phyloP scores from a whole-genome alignment of 345 rosid genomes.

The Erysimum cheiranthoides region DNA sequence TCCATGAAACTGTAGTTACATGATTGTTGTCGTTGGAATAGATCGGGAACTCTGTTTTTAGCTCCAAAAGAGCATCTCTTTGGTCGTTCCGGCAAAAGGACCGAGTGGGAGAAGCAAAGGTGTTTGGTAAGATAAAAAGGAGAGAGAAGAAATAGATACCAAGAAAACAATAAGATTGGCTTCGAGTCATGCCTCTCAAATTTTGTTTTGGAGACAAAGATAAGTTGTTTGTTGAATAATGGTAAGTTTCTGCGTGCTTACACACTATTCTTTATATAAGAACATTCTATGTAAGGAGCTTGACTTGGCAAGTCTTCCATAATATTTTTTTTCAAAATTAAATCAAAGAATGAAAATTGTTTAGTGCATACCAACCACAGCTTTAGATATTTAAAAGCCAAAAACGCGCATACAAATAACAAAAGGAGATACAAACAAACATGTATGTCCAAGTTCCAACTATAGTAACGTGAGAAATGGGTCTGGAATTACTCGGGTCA shows the following conservation, averaged over 20 bases:
- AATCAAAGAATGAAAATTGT: neutral
- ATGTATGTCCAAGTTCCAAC: no score
- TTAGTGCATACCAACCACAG: neutral
- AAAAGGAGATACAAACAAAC: no score
- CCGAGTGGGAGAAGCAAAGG: conserved; percentile 12
- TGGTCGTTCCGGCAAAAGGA: conserved; percentile 2
- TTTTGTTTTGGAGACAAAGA: neutral
- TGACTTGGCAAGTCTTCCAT: neutral
- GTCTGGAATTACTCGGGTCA: no score
- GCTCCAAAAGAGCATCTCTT: conserved; percentile 26
- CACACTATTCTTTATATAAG: neutral
- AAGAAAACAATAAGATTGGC: neutral
- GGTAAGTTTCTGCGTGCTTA: neutral
- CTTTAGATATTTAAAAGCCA: neutral
- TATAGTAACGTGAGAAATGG: no score
- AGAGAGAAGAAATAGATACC: neutral
- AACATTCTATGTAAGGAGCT: neutral
- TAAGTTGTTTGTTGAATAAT: neutral
- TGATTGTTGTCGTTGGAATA: no score
- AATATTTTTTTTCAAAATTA: no score
- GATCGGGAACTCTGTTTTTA: neutral
- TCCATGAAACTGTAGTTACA: conserved; percentile 5
- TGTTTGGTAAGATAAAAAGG: neutral
- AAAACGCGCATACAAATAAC: no score
- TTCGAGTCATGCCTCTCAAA: neutral